These are phyloP conservation scores for Hypomontagnella monticulosa DNA, from an alignment of 495 filamentous ascomycete genomes.

Conservation along the genomic window DNA sequence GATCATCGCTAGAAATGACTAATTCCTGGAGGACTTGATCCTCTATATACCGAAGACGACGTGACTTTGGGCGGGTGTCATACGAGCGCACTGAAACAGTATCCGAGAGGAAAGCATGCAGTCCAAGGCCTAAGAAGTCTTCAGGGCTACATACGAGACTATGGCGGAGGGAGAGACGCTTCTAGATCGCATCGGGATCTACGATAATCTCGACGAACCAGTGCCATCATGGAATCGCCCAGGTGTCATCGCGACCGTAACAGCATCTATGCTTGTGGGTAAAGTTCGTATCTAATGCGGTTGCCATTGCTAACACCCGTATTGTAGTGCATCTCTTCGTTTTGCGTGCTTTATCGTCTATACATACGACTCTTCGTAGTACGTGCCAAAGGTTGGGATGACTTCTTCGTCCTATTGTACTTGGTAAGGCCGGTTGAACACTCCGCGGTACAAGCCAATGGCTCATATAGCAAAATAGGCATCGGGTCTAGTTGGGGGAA, in stretches of 20 bases:
- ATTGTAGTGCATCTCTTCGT: conserved; percentile 42
- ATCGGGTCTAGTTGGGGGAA: conserved; percentile 37
- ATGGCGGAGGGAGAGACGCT: conserved; percentile 24
- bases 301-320: neutral
- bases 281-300: neutral
- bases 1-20: too few species aligned
- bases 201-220: conserved; percentile 45
- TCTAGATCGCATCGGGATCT: conserved; percentile 24
- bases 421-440: conserved; percentile 27
- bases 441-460: neutral
- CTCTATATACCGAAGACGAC: neutral
- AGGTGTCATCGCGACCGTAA: conserved; percentile 10
- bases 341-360: conserved; percentile 44
- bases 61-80: neutral
- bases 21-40: too few species aligned
- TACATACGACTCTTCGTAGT: conserved; percentile 43
- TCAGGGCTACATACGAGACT: neutral
- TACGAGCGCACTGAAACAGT: neutral
- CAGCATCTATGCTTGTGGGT: conserved; percentile 27
- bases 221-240: conserved; percentile 41
- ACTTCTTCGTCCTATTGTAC: conserved; percentile 46
- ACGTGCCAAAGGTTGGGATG: conserved; percentile 42
- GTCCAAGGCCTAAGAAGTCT: neutral
- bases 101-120: neutral
- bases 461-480: conserved; percentile 22